Conservation (phyloP, 2,329 filamentous ascomycete species). For the Bipolaris victoriae region DNA sequence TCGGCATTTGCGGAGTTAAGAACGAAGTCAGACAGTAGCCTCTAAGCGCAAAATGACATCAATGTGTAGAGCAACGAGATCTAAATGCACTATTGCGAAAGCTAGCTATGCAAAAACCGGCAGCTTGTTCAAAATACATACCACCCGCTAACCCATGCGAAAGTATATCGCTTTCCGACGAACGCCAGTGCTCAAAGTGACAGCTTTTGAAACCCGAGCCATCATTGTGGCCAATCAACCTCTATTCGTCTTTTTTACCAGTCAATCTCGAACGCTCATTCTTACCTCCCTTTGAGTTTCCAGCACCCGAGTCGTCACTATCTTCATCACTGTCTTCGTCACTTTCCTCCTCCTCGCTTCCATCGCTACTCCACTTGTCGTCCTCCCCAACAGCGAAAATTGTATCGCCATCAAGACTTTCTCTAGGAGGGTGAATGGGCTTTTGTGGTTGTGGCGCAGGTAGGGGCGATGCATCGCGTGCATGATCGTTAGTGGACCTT, state of each 20-base stretch:
- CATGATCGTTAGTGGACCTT: constrained; percentile 29
- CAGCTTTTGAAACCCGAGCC: constrained; percentile 6
- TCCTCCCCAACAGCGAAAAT: constrained; percentile 93
- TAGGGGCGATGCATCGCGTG: constrained; percentile 55
- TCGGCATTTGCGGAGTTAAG: constrained; percentile 29
- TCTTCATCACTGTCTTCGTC: constrained; percentile 11
- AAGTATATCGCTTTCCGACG: constrained; percentile 10
- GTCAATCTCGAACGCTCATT: constrained; percentile 44
- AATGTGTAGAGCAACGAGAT: not conserved
- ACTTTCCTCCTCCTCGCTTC: constrained; percentile 12
- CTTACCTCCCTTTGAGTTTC: constrained; percentile 46
- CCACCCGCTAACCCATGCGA: constrained; percentile 7
- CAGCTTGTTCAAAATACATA: constrained; percentile 7
- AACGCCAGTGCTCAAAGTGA: constrained; percentile 18
- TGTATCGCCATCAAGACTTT: constrained; percentile 84
- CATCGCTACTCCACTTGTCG: constrained; percentile 80
- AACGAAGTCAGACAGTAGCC: not conserved
- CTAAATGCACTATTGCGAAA: constrained; percentile 4
- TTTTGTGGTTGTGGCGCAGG: constrained; percentile 60
- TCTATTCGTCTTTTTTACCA: constrained; percentile 42
- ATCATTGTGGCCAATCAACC: constrained; percentile 5
- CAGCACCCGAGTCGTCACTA: constrained; percentile 5
- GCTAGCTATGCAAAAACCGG: constrained; percentile 13
- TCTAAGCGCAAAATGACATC: not conserved
- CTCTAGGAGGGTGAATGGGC: constrained; percentile 58